Evolutionary conservation across 768 basidiomycete species (phyloP).

Genomic region (Rubroboletus satanas): DNA sequence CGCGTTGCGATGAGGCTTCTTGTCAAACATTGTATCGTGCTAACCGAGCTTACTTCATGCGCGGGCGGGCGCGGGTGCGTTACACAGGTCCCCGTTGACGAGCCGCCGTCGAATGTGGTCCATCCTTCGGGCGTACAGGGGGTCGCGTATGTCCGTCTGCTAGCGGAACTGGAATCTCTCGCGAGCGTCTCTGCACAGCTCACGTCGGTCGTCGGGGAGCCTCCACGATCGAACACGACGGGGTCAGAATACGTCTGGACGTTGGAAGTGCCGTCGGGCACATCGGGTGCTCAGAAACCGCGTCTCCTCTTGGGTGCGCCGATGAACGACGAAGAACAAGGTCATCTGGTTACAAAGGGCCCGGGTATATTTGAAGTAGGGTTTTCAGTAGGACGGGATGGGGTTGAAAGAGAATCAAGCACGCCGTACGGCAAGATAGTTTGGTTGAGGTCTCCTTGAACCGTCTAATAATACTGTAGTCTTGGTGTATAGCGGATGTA

Average conservation of each 20-base stretch:
- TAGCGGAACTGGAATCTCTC: slow-evolving; percentile 34
- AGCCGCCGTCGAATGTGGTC: slow-evolving; percentile 41
- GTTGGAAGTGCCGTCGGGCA: slow-evolving; percentile 35
- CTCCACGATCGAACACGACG: slow-evolving; percentile 28
- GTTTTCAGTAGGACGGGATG: slow-evolving; percentile 37
- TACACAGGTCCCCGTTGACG: slow-evolving; percentile 43
- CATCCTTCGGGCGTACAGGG: slow-evolving; percentile 52
- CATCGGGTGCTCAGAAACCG: slow-evolving; percentile 9
- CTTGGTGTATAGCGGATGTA: background rate
- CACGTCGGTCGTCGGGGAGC: slow-evolving; percentile 44
- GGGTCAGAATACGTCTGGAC: slow-evolving; percentile 37
- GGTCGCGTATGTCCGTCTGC: slow-evolving; percentile 46
- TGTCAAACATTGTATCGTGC: background rate
- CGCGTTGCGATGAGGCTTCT: background rate
- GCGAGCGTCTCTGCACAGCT: slow-evolving; percentile 36
- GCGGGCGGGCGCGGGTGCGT: background rate
- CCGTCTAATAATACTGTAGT: background rate
- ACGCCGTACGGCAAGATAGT: slow-evolving; percentile 53
- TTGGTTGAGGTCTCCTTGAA: slow-evolving; percentile 29
- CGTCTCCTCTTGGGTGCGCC: slow-evolving; percentile 39
- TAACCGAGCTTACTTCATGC: background rate
- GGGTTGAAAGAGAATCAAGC: slow-evolving; percentile 28
- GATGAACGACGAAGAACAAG: slow-evolving; percentile 32
- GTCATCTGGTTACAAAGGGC: slow-evolving; percentile 28
- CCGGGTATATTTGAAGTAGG: slow-evolving; percentile 53